Percentiles rank a stretch among this genome's conserved stretches.
Evolutionary conservation across 1,139 yeast genomes (phyloP).

Genomic region (Pneumocystis jirovecii): DNA sequence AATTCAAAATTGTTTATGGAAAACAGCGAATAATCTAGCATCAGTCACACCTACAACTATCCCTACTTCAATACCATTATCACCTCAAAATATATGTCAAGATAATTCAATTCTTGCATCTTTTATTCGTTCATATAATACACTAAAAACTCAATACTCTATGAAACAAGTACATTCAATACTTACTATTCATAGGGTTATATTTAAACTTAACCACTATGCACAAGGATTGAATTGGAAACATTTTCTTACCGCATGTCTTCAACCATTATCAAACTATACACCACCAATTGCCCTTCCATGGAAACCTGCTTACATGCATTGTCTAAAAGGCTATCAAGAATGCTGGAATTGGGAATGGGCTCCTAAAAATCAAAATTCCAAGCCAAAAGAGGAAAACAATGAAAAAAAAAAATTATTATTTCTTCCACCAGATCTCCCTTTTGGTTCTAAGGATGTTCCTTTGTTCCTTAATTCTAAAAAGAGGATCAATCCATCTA

Average conservation of each 20-base stretch:
- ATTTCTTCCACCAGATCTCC: not conserved
- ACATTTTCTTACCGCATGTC: not conserved
- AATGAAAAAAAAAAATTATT: not conserved
- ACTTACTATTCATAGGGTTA: not conserved
- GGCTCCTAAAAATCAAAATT: not conserved
- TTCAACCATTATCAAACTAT: not conserved
- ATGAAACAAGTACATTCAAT: not conserved
- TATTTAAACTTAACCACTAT: not conserved
- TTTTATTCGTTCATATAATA: not conserved
- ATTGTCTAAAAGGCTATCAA: not conserved
- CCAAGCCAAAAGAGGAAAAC: not conserved
- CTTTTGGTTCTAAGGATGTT: not conserved
- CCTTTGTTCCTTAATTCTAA: not conserved
- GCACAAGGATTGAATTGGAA: not conserved
- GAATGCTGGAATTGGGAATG: constrained; percentile 1
- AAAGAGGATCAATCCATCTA: not conserved
- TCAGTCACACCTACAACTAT: not conserved
- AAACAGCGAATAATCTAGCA: not conserved
- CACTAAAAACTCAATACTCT: not conserved
- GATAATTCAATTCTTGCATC: not conserved
- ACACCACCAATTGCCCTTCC: not conserved
- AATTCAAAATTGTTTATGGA: not conserved
- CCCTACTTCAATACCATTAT: not conserved
- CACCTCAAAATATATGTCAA: not conserved
- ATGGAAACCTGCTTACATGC: not conserved